Evolutionary conservation across 495 filamentous ascomycete species (phyloP).

Genomic region (Hypoxylon lenormandii): DNA sequence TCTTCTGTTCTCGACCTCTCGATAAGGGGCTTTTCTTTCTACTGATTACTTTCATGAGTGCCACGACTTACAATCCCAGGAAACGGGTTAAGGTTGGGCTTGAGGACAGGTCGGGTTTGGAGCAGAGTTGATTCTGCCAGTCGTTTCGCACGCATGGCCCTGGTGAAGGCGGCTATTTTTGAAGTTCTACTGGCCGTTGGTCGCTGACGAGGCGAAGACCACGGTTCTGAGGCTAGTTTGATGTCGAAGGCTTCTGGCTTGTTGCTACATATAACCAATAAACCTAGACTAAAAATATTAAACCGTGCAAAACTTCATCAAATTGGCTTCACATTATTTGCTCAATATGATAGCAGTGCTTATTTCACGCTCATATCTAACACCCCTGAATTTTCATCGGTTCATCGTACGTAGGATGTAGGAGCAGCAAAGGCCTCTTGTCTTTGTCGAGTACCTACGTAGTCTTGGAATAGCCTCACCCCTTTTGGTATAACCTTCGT

Average conservation of each 20-base stretch:
- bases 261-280: conserved; percentile 41
- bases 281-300: conserved; percentile 51
- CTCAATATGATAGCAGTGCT: background rate
- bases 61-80: conserved; percentile 46
- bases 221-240: conserved; percentile 20
- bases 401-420: too few species aligned
- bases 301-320: conserved; percentile 43
- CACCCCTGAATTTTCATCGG: too few species aligned
- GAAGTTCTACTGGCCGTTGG: conserved; percentile 40
- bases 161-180: conserved; percentile 31
- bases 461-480: too few species aligned
- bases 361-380: background rate
- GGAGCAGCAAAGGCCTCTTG: too few species aligned
- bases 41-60: conserved; percentile 46
- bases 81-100: conserved; percentile 41
- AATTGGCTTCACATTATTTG: background rate
- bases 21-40: conserved; percentile 39
- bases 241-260: conserved; percentile 29
- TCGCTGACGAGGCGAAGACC: conserved; percentile 1
- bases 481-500: too few species aligned
- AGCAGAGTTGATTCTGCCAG: conserved; percentile 21
- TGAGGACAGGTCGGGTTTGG: conserved; percentile 35
- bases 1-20: conserved; percentile 46
- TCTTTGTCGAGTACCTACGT: too few species aligned
- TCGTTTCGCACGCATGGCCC: conserved; percentile 24